phyloP scores from a whole-genome alignment of 345 rosid species.

The Murraya paniculata region DNA sequence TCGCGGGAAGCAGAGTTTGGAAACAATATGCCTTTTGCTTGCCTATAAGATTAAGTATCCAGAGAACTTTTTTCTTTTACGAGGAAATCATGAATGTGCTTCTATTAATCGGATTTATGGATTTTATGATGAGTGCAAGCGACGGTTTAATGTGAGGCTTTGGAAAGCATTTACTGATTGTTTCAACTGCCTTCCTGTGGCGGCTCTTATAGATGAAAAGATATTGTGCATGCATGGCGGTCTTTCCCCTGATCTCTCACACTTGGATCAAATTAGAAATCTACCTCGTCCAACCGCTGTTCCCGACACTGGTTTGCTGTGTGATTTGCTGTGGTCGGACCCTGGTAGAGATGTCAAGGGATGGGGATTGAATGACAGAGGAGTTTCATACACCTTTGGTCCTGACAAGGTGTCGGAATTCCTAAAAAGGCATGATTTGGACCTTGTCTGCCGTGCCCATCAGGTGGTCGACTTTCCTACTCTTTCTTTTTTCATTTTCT shows the following conservation, averaged over 20 bases:
- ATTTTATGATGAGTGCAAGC: conserved; percentile 89
- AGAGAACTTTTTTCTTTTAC: conserved; percentile 31
- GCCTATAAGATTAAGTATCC: conserved; percentile 92
- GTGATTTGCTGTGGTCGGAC: conserved; percentile 98
- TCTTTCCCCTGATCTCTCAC: conserved; percentile 78
- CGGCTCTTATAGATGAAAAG: conserved; percentile 76
- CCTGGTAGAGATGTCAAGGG: conserved; percentile 86
- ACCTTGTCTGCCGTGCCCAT: conserved; percentile 95
- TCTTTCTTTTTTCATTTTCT: background rate
- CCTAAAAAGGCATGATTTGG: conserved; percentile 70
- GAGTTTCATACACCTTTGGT: conserved; percentile 92
- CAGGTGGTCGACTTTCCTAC: conserved; percentile 50
- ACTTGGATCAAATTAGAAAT: conserved; percentile 76
- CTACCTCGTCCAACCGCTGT: conserved; percentile 66
- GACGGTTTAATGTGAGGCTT: conserved; percentile 87
- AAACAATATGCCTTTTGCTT: conserved; percentile 88
- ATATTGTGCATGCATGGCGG: conserved; percentile 98
- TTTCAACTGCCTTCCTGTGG: conserved; percentile 91
- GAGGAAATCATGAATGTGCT: conserved; percentile 20
- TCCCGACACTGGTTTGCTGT: conserved; percentile 81
- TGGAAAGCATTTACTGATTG: conserved; percentile 92
- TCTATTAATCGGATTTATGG: conserved; percentile 92
- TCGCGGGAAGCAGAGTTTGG: conserved; percentile 95
- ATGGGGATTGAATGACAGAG: conserved; percentile 97
- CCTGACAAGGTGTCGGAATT: conserved; percentile 80